Conservation (phyloP, 75 land plant genomes). For the Cryptomeria japonica region DNA sequence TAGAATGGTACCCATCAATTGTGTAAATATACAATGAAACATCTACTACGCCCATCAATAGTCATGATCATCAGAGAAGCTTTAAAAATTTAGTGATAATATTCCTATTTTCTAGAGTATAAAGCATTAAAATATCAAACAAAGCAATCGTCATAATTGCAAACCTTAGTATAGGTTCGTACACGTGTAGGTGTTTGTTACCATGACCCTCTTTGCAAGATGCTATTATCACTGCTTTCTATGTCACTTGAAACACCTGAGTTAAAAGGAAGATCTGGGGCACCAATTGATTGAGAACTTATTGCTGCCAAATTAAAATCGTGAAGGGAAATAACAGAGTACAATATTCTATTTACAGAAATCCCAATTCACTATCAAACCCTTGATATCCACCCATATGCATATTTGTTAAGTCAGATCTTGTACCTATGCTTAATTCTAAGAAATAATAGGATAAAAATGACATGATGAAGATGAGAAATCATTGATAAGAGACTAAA, state of each 20-base stretch:
- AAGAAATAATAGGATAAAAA: too few relatives aligned
- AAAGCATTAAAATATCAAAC: neutral
- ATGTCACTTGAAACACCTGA: slow-evolving; percentile 62
- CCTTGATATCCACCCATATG: too few relatives aligned
- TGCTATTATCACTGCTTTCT: slow-evolving; percentile 57
- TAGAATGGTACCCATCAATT: too few relatives aligned
- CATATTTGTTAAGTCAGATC: too few relatives aligned
- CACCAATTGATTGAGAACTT: slow-evolving; percentile 65
- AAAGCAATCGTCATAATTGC: neutral
- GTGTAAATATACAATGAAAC: neutral
- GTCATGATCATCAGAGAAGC: neutral
- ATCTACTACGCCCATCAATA: neutral
- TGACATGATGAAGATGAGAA: too few relatives aligned
- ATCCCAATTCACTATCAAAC: too few relatives aligned
- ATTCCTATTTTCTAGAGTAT: too few relatives aligned
- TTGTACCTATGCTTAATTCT: too few relatives aligned
- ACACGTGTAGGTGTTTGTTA: slow-evolving; percentile 55
- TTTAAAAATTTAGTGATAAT: neutral
- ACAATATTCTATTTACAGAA: too few relatives aligned
- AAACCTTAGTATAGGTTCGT: slow-evolving; percentile 92
- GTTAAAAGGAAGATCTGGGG: slow-evolving; percentile 52
- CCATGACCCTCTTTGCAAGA: slow-evolving; percentile 50
- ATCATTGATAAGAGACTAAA: too few relatives aligned
- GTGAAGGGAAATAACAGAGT: too few relatives aligned
- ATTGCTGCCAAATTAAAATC: slow-evolving; percentile 54